Evolutionary conservation across 768 basidiomycete genomes (phyloP), one percentile per base, ranked within the genome.

Genomic region (Gloeopeniophorella convolvens): DNA sequence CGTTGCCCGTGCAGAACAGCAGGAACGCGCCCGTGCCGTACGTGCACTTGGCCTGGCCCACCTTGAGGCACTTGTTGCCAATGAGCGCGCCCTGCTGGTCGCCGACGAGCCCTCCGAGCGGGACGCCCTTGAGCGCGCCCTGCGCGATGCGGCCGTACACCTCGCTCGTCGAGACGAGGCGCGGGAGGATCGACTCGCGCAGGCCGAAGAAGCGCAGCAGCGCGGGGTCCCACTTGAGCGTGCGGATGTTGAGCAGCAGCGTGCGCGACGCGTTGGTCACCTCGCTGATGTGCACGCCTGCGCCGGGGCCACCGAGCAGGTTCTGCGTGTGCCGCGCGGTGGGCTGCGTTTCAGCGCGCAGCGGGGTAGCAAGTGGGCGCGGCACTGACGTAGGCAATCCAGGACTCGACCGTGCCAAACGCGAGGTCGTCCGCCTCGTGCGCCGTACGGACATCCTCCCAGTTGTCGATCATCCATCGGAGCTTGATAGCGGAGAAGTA

Each of bases 401-500:
- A 99, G 26, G 90, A 92, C 67, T 99, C 96, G 45, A 99, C 85
- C 2, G 96, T 99, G 20, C 96, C 96, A 62, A 97, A 93, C 18
- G 84, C 70, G 11, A 98, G 76, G 52, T 89, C 78, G 65, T 91
- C 90, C 31, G 77, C 68, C 32, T 85, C 80, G 62, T 93, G 84
- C 0, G 96, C 94, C 35, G 77, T 73, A 28, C 74, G 67, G 47
- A 98, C 91, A 26, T 82, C 79, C 3, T 76, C 73, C 62, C 85
- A 69, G 63, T 97, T 82, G 65, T 95, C 88, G 54, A 95, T 80
- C 87, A 99, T 91, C 95, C 95, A 99, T 37, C 88, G 80, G 55
- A 96, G 74, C 70, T 97, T 98, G 66, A 96, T 85, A 15, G 86
- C 95, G 20, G 94, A 96, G 70, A 99, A 99, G 70, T 99, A 99